These are phyloP conservation scores for Sporothrix luriei DNA, from an alignment of 2,329 filamentous ascomycete genomes.

Conservation along the genomic window DNA sequence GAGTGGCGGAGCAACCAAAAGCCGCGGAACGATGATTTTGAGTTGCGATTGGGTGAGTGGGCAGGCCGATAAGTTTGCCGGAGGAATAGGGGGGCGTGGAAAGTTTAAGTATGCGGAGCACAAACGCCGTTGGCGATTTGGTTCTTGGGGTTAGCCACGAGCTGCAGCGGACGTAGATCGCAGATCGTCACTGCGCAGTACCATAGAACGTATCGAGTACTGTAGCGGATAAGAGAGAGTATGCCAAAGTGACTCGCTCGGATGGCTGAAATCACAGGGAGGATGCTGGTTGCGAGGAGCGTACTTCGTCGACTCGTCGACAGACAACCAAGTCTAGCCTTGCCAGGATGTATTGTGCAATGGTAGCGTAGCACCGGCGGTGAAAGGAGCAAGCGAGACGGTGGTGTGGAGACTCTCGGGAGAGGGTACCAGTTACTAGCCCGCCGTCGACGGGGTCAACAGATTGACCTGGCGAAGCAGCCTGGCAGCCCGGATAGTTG, in stretches of 20 bases:
- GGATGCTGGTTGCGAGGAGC: constrained; percentile 10
- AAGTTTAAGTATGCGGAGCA: constrained; percentile 7
- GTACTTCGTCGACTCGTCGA: no score
- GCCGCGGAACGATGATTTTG: background rate
- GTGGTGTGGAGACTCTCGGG: constrained; percentile 5
- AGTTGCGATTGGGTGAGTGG: constrained; percentile 16
- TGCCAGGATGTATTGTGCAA: constrained; percentile 17
- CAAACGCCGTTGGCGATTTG: background rate
- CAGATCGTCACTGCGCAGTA: background rate
- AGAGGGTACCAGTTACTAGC: background rate
- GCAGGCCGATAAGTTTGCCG: background rate
- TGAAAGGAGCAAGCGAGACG: constrained; percentile 4
- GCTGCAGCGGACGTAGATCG: background rate
- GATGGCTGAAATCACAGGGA: background rate
- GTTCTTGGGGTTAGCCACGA: no score
- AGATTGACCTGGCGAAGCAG: no score
- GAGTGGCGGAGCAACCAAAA: background rate
- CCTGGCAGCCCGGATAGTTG: background rate
- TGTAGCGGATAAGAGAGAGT: background rate
- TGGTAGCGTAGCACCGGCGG: constrained; percentile 12
- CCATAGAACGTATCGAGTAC: background rate
- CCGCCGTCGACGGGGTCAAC: background rate
- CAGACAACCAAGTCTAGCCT: constrained; percentile 27
- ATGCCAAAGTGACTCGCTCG: no score
- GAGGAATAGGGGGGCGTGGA: constrained; percentile 3